phyloP scores from a whole-genome alignment of 2,329 filamentous ascomycete genomes.

The Ceratocystis variospora region DNA sequence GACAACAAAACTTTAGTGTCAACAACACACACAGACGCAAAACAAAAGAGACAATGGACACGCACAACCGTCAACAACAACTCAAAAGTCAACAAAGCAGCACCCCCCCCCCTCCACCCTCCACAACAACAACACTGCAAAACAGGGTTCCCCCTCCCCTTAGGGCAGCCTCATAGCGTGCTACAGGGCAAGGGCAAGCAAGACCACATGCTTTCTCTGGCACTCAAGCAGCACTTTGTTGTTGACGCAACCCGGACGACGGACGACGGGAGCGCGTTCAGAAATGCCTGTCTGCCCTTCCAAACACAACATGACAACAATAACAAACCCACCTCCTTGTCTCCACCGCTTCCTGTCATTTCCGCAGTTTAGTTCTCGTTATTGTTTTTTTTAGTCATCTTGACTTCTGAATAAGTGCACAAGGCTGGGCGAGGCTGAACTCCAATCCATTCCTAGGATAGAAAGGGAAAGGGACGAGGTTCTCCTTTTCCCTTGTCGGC shows the following conservation, averaged over 20 bases:
- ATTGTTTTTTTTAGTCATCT: not conserved
- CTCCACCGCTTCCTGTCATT: too few species aligned
- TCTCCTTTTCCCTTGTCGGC: not conserved
- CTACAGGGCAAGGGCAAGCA: not conserved
- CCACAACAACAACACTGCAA: not conserved
- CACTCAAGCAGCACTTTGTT: not conserved
- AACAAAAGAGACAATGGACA: not conserved
- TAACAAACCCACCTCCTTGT: too few species aligned
- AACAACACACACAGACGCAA: not conserved
- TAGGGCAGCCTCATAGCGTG: not conserved
- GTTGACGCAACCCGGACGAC: not conserved
- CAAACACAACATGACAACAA: not conserved
- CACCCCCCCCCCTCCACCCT: not conserved
- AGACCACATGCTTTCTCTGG: not conserved
- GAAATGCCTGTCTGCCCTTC: too few species aligned
- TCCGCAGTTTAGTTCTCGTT: too few species aligned
- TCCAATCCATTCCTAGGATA: not conserved
- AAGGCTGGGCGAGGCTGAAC: not conserved
- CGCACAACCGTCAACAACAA: not conserved
- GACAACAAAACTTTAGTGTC: not conserved
- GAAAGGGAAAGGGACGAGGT: not conserved
- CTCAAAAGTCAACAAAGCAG: not conserved
- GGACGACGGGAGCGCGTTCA: too few species aligned
- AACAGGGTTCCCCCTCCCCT: not conserved
- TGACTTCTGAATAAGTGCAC: not conserved